phyloP scores from a whole-genome alignment of 192 early-diverging fungal species.

The Umbelopsis vinacea region DNA sequence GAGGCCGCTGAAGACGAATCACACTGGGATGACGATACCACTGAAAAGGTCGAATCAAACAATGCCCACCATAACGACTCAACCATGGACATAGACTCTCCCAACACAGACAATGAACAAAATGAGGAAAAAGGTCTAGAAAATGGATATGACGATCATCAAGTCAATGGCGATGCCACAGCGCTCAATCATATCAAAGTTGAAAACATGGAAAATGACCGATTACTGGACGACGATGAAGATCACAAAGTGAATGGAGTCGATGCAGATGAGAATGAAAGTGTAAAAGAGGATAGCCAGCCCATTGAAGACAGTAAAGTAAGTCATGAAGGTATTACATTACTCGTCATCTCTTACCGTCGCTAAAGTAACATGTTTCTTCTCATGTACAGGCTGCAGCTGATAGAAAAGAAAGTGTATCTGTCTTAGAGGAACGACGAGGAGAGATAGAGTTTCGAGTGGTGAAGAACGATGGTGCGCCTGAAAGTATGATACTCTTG shows the following conservation, averaged over 20 bases:
- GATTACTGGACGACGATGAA: conserved; percentile 28
- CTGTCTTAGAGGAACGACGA: conserved; percentile 65
- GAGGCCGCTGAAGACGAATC: conserved; percentile 1
- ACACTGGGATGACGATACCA: neutral
- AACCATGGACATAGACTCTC: conserved; percentile 14
- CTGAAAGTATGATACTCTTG: conserved; percentile 84
- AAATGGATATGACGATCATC: conserved; percentile 14
- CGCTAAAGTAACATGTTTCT: neutral
- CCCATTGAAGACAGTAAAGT: conserved; percentile 19
- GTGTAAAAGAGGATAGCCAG: conserved; percentile 9
- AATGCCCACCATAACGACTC: neutral
- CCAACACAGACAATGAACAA: neutral
- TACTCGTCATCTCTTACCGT: neutral
- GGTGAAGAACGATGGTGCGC: conserved; percentile 80
- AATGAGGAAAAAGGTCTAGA: neutral
- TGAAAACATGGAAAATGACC: conserved; percentile 1
- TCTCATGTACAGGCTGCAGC: conserved; percentile 23
- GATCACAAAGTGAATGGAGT: conserved; percentile 26
- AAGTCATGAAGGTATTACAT: neutral
- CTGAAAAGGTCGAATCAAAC: neutral
- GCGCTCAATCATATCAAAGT: neutral
- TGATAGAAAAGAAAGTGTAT: conserved; percentile 60
- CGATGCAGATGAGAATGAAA: conserved; percentile 17
- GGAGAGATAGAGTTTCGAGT: conserved; percentile 74
- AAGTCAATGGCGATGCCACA: neutral